These are phyloP conservation scores for Thinopyrum obtusiflorum DNA, from an alignment of 202 grass and related monocot species.

Conservation along the genomic window DNA sequence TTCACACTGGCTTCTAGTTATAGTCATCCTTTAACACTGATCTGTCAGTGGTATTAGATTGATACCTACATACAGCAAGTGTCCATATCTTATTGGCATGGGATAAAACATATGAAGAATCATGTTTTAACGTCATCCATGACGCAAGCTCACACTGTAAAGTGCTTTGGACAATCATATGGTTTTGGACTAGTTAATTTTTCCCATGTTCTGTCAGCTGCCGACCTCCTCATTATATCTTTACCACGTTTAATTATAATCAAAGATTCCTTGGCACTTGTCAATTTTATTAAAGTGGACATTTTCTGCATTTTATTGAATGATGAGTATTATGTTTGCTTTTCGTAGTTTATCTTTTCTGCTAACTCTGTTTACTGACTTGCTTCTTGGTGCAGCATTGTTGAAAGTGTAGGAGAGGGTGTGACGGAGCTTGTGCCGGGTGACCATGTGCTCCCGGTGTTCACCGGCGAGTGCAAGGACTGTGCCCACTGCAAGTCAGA, in stretches of 20 bases:
- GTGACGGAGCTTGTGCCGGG: constrained; percentile 65
- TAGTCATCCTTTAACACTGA: not conserved
- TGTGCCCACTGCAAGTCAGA: constrained; percentile 73
- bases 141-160: not conserved
- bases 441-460: constrained; percentile 78
- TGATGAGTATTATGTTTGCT: not conserved
- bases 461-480: constrained; percentile 85
- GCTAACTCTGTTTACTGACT: not conserved
- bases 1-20: not conserved
- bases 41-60: constrained; percentile 1
- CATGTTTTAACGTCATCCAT: not conserved
- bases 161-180: not conserved
- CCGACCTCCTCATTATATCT: not conserved
- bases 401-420: constrained; percentile 66
- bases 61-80: constrained; percentile 1
- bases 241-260: too few species aligned
- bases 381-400: constrained; percentile 38
- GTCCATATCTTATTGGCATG: not conserved
- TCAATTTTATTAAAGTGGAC: not conserved
- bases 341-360: not conserved
- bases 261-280: not conserved
- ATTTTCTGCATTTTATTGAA: not conserved
- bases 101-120: constrained; percentile 16
- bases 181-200: not conserved
- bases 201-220: not conserved